phyloP scores from a whole-genome alignment of 148 eudicot species.

The Drosera capensis region DNA sequence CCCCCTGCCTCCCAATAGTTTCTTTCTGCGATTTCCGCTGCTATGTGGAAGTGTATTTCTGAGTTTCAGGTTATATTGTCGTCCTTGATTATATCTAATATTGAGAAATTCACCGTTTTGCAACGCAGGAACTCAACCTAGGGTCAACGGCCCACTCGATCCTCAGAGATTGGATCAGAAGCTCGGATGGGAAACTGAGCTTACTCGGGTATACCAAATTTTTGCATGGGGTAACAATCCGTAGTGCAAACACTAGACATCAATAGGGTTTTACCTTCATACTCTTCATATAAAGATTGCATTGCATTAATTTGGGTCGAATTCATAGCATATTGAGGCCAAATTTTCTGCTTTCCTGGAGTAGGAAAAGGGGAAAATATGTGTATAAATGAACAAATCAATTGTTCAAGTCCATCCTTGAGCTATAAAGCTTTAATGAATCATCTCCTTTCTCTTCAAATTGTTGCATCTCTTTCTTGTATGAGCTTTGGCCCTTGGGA shows the following conservation, averaged over 20 bases:
- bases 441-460: constrained; percentile 3
- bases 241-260: constrained; percentile 16
- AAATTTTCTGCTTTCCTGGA: constrained; percentile 2
- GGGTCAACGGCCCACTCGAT: constrained; percentile 27
- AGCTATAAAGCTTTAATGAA: constrained; percentile 7
- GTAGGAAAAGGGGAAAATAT: constrained; percentile 8
- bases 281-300: too few relatives aligned
- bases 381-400: constrained; percentile 15
- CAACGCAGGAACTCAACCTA: constrained; percentile 36
- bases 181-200: constrained; percentile 37
- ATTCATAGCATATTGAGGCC: constrained; percentile 7
- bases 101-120: not conserved
- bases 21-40: too few relatives aligned
- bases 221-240: constrained; percentile 52
- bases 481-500: too few relatives aligned
- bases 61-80: not conserved
- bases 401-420: not conserved
- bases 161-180: constrained; percentile 39
- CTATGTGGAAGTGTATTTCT: too few relatives aligned
- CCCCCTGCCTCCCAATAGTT: not conserved
- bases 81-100: not conserved
- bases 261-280: not conserved
- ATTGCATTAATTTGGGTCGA: not conserved
- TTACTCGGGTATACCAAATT: constrained; percentile 45
- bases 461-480: too few relatives aligned